Conservation (phyloP, 2,329 filamentous ascomycete genomes). For the Colletotrichum sp. region DNA sequence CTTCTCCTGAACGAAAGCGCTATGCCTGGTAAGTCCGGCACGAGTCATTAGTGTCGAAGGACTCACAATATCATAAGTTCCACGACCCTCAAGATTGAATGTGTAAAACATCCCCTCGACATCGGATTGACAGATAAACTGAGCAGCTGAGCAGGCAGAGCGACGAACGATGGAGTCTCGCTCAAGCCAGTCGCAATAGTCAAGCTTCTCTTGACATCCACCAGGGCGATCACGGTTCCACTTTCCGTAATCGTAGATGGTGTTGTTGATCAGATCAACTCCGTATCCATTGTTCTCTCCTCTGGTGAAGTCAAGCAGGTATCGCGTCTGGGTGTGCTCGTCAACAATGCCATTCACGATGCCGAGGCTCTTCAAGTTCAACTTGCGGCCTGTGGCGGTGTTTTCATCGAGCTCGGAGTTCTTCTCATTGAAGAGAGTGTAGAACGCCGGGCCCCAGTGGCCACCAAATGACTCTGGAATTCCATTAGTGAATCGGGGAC, state of each 20-base stretch:
- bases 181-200: not conserved
- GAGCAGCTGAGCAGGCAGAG: not conserved
- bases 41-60: rapidly evolving
- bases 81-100: not conserved
- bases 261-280: not conserved
- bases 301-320: not conserved
- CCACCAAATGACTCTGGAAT: not conserved
- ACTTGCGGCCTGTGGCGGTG: not conserved
- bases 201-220: not conserved
- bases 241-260: slow-evolving; percentile 1
- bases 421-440: not conserved
- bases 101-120: slow-evolving; percentile 53
- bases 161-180: not conserved
- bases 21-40: rapidly evolving
- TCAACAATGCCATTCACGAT: slow-evolving; percentile 33
- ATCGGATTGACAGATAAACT: slow-evolving; percentile 34
- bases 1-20: not conserved
- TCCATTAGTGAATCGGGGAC: not conserved
- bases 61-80: not conserved
- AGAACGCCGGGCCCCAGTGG: not conserved
- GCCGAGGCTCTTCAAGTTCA: not conserved
- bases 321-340: not conserved
- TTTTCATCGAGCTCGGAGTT: not conserved
- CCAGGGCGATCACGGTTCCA: slow-evolving; percentile 1
- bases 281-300: not conserved